Conservation (phyloP, 768 basidiomycete species). For the Auricularia heimuer region DNA sequence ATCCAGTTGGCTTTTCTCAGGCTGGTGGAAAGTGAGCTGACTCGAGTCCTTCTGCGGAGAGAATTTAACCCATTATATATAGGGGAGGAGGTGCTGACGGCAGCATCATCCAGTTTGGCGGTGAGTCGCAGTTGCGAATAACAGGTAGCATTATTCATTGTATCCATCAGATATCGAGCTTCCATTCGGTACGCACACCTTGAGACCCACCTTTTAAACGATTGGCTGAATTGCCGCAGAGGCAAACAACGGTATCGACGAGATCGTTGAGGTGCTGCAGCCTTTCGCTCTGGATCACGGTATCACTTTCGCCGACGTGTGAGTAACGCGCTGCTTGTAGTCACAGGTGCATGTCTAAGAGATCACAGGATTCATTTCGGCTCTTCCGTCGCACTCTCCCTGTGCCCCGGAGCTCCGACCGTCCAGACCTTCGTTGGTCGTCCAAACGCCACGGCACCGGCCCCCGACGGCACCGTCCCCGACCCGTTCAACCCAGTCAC, state of each 20-base stretch:
- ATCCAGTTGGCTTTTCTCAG: background rate
- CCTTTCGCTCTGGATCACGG: conserved; percentile 27
- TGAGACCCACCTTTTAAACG: background rate
- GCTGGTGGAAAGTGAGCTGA: background rate
- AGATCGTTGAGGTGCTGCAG: conserved; percentile 28
- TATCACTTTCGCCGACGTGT: conserved; percentile 39
- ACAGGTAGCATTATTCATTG: too few relatives aligned
- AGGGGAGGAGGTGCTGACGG: background rate
- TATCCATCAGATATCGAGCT: background rate
- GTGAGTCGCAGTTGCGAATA: too few relatives aligned
- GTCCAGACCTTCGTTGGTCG: conserved; percentile 32
- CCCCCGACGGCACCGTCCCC: conserved; percentile 24
- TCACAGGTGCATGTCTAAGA: background rate
- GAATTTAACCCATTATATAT: too few relatives aligned
- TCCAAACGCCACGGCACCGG: conserved; percentile 17
- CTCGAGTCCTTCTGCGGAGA: too few relatives aligned
- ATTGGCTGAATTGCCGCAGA: background rate
- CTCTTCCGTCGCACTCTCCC: conserved; percentile 25
- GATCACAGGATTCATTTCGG: conserved; percentile 24
- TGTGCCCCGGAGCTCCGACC: conserved; percentile 32
- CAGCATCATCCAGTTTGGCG: background rate
- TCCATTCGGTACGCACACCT: background rate
- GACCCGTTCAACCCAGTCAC: conserved; percentile 23
- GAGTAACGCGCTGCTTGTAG: conserved; percentile 8
- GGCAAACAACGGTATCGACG: conserved; percentile 35